phyloP scores from a whole-genome alignment of 768 basidiomycete species.

The Podaxis sp. region DNA sequence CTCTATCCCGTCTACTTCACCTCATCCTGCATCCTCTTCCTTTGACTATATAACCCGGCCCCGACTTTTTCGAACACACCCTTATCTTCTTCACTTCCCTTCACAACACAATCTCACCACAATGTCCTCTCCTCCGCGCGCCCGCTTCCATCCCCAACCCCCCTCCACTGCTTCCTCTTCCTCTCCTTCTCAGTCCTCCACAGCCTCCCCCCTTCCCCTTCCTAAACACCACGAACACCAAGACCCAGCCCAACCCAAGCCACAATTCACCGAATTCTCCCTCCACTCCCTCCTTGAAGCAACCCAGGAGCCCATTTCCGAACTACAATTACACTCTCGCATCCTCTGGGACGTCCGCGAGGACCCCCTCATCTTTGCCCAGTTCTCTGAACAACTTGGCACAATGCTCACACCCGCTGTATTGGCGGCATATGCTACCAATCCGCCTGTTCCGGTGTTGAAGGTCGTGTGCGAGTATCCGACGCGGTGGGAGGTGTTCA shows the following conservation, averaged over 20 bases:
- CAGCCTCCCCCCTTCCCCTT: background rate
- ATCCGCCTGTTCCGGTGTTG: conserved; percentile 36
- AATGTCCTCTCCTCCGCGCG: background rate
- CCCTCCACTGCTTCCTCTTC: background rate
- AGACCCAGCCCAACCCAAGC: background rate
- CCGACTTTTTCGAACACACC: background rate
- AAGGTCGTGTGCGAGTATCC: conserved; percentile 38
- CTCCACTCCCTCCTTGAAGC: conserved; percentile 34
- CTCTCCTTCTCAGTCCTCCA: background rate
- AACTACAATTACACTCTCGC: conserved; percentile 24
- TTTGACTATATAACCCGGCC: background rate
- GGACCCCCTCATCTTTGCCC: conserved; percentile 30
- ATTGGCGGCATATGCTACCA: conserved; percentile 37
- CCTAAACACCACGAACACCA: background rate
- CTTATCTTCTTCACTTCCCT: background rate
- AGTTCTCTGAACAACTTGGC: conserved; percentile 23
- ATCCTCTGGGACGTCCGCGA: conserved; percentile 52
- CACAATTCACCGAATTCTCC: conserved; percentile 24
- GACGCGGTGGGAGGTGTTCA: background rate
- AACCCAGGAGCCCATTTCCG: conserved; percentile 15
- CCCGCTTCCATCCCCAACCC: background rate
- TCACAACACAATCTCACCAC: background rate
- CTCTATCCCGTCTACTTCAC: no score
- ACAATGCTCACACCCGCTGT: conserved; percentile 18
- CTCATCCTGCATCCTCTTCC: no score